Evolutionary conservation across 495 filamentous ascomycete genomes (phyloP), one percentile per base, ranked within the genome.

Genomic region (Apodospora peruviana): DNA sequence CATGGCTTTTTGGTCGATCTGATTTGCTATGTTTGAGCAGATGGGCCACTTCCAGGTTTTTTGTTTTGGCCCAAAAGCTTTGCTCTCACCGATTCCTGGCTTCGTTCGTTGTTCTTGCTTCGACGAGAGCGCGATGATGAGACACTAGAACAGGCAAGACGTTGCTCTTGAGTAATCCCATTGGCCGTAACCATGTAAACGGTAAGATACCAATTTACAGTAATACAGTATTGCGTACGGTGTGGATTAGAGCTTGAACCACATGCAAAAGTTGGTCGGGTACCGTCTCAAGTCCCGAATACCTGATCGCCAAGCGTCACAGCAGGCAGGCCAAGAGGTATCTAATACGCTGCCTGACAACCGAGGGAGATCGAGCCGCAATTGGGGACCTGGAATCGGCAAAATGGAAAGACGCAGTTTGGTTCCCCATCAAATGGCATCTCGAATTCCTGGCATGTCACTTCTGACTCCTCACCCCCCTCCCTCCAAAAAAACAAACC

Each of bases 401-500:
- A 45, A 45, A 45, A 45, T 11, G 7, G 7, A 9, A 38, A 5
- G 7, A 5, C 5, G 36, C 36, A 19, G 18, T 11, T 10, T 19
- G 16, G 7, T 5, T 10, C 11, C 21, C 39, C 39, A 23, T 29
- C 42, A 42, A 42, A 24, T 16, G 40, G 20, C 9, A 42, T 25
- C 40, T 42, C 21, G 20, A 42, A 40, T 40, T 40, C 38, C 38
- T 32, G n/a, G n/a, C n/a, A 5, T 12, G 27, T 12, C 27, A 32
- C 27, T 5, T 12, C 27, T 12, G 5, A 5, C 27, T 12, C 27
- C 27, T 32, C 27, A 9, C 16, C 5, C 22, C 19, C 40, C 16
- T 21, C 21, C 40, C 23, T 25, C 23, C 19, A 12, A 45, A 45
- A 32, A 43, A 32, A 14, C 27, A 32, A 45, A 45, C 42, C 42